Evolutionary conservation across 768 basidiomycete genomes (phyloP), one percentile per base, ranked within the genome.

Genomic region (Boletus barrowsii): DNA sequence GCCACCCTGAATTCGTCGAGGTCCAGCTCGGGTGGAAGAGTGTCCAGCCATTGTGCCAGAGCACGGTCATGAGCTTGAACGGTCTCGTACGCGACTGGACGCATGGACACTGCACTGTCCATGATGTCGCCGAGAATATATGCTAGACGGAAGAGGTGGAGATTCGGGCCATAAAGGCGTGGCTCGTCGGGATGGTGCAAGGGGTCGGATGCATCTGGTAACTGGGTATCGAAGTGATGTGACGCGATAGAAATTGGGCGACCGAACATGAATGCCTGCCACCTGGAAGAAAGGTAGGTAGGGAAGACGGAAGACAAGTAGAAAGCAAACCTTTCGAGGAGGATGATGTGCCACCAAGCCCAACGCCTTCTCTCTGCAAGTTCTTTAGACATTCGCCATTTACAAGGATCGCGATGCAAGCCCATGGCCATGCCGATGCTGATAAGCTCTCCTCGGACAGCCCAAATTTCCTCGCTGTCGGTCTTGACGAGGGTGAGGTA

Each of bases 331-430:
- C 89, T 77, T 73, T 92, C 90, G 32, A 91, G 76, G 49, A 90
- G 75, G 36, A 93, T 71, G 56, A 90, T 88, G 69, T 93, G 88
- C 90, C 90, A 93, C 90, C 90, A 93, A 8, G 88, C 88, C 90
- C 90, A 92, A 50, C 90, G 76, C 47, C 91, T 76, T 53, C 90
- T 79, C 67, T 92, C 90, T 35, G 88, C 85, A 10, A 84, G 72
- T 54, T 83, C 83, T 53, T 78, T 77, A 47, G 79, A 81, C 78
- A 90, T 85, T 56, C 80, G 79, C 79, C 84, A 90, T 66, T 84
- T 84, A 42, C 81, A 83, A n/a, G 90, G 90, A 70, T 93, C 91
- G 18, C 91, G 83, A 70, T 93, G 90, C 9, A 93, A 73, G 10
- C 91, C 91, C 84, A 93, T 85, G 13, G 90, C 90, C 59, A 83